phyloP scores from a whole-genome alignment of 2,329 filamentous ascomycete genomes.

The Pochonia chlamydosporia region DNA sequence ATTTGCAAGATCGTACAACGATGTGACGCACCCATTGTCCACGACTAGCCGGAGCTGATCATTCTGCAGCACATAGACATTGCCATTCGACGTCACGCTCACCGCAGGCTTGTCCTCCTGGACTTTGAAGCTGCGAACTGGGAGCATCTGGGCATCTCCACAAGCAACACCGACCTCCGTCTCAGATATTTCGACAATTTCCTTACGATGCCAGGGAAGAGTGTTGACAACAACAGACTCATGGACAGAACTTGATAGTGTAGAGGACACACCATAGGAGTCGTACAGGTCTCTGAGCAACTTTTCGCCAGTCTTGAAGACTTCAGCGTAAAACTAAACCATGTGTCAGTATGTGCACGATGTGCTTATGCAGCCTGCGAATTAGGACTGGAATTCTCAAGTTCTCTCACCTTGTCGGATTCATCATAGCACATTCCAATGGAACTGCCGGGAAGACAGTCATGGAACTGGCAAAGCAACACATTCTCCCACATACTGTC shows the following conservation, averaged over 20 bases:
- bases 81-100: slow-evolving; percentile 41
- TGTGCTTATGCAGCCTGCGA: neutral
- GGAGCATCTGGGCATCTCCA: slow-evolving; percentile 48
- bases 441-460: slow-evolving; percentile 88
- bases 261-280: slow-evolving; percentile 56
- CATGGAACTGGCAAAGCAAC: slow-evolving; percentile 93
- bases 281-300: slow-evolving; percentile 65
- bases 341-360: slow-evolving; percentile 16
- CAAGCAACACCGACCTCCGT: slow-evolving; percentile 48
- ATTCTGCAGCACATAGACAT: slow-evolving; percentile 76
- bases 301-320: slow-evolving; percentile 71
- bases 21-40: slow-evolving; percentile 71
- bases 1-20: slow-evolving; percentile 68
- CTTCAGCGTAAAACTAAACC: slow-evolving; percentile 67
- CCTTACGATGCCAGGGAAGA: slow-evolving; percentile 75
- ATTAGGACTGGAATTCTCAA: neutral
- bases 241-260: slow-evolving; percentile 31
- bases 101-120: slow-evolving; percentile 41
- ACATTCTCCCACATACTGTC: slow-evolving; percentile 94
- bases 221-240: slow-evolving; percentile 71
- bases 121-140: slow-evolving; percentile 44
- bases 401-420: slow-evolving; percentile 62
- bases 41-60: slow-evolving; percentile 69
- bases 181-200: slow-evolving; percentile 61
- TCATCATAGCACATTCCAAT: slow-evolving; percentile 99